Base-by-base conservation (phyloP, 768 basidiomycete species). In the Brasilioporus rufonigricans region DNA sequence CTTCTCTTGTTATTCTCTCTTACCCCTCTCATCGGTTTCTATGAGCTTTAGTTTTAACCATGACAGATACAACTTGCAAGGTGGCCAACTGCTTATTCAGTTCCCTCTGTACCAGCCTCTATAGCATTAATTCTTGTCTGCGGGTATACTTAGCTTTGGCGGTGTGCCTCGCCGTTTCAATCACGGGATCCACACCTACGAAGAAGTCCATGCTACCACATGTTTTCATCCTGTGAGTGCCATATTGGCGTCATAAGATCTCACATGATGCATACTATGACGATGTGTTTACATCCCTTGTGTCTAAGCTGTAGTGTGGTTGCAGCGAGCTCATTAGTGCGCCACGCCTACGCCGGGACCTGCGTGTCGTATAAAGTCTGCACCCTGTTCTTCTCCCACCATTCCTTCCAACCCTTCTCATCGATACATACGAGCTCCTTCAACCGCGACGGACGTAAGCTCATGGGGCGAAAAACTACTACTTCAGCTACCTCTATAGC, bases 311-410 rank as follows among this genome's bases (percentile, higher is more conserved):
- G 53, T 24, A 44, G 16, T 14, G 44, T 10, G 41, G 39, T 44
- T n/a, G 32, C 29, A 33, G 32, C 24, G 26, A 41, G 33, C 43
- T 38, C 16, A 10, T 33, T 4, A 18, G 41, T 38, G 1, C 2
- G 31, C 24, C n/a, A 11, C 19, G 2, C 7, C 27, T 31, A 53
- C 51, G 5, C 5, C 9, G 39, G 48, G 40, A 52, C 1, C 12
- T 27, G 24, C 23, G 18, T 4, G 23, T 43, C 23, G 27, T 10
- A 65, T 63, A 65, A 63, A 64, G 26, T 23, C 26, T 26, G 13
- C 19, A 21, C 3, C 33, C 14, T 44, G 2, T 14, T 16, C 26
- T 29, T 21, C 33, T 23, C 16, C 18, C 35, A 16, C 36, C 41
- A 40, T 33, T 19, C 38, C 4, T 26, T 39, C 31, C 12, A 51